Evolutionary conservation across 345 rosid species (phyloP).

Genomic region (Crucihimalaya himalaica): DNA sequence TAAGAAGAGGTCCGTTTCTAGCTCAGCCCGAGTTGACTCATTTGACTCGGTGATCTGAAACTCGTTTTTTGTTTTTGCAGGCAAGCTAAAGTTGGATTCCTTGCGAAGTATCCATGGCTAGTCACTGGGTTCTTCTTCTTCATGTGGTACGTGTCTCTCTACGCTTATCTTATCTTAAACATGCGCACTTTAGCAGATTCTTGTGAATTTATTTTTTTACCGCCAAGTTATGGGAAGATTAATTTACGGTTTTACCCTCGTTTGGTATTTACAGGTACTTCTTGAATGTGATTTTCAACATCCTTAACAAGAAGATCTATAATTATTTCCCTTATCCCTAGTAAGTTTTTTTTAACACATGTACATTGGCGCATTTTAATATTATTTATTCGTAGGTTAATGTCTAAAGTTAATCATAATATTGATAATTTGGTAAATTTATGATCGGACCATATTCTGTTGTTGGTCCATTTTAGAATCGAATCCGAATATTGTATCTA

Average conservation of each 20-base stretch:
- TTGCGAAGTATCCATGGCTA: constrained; percentile 68
- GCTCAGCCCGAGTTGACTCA: constrained; percentile 43
- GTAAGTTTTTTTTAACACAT: constrained; percentile 48
- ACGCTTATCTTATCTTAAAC: constrained; percentile 21
- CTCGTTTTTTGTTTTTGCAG: constrained; percentile 48
- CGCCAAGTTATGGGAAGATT: neutral
- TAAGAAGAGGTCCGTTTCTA: constrained; percentile 78
- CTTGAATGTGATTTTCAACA: constrained; percentile 94
- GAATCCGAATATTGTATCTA: constrained; percentile 6
- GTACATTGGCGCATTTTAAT: no score
- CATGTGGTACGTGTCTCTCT: constrained; percentile 68
- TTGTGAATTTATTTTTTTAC: constrained; percentile 14
- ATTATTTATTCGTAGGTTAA: neutral
- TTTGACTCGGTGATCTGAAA: constrained; percentile 43
- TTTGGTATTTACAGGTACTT: constrained; percentile 42
- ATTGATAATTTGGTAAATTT: no score
- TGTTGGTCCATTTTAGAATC: constrained; percentile 14
- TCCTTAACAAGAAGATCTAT: constrained; percentile 96
- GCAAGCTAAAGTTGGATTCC: constrained; percentile 71
- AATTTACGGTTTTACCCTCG: constrained; percentile 21
- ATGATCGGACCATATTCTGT: constrained; percentile 17
- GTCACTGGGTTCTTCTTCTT: constrained; percentile 97
- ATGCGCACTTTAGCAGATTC: constrained; percentile 3
- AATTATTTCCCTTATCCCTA: constrained; percentile 97
- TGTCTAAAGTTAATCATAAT: neutral